phyloP scores from a whole-genome alignment of 352 stramenopile genomes.

The Globisporangium nodosum region DNA sequence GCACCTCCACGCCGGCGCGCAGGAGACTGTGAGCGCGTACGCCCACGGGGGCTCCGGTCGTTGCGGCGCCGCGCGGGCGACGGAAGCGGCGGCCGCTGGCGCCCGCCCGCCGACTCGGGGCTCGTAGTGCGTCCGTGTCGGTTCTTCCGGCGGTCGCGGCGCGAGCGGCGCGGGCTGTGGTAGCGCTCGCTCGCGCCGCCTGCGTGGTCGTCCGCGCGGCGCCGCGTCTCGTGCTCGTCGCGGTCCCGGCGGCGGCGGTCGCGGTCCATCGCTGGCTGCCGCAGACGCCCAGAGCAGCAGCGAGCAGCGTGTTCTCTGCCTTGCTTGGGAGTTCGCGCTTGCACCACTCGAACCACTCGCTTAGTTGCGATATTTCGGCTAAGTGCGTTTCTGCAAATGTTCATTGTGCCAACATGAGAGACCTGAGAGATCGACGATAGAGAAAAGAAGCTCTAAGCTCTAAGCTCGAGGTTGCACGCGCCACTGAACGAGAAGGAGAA shows the following conservation, averaged over 20 bases:
- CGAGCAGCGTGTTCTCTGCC: too few relatives aligned
- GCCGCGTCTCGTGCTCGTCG: conserved; percentile 14
- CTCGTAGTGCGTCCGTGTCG: conserved; percentile 21
- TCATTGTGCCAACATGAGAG: too few relatives aligned
- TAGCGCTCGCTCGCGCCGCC: conserved; percentile 3
- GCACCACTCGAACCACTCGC: background rate
- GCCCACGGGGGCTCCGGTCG: conserved; percentile 6
- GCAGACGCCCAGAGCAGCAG: background rate
- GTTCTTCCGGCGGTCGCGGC: conserved; percentile 18
- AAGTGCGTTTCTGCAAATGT: too few relatives aligned
- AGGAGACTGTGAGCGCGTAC: conserved; percentile 9
- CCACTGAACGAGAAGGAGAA: too few relatives aligned
- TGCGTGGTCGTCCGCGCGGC: background rate
- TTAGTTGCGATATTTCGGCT: too few relatives aligned
- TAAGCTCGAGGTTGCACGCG: too few relatives aligned
- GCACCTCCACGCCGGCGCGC: conserved; percentile 9
- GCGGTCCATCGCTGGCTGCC: conserved; percentile 4
- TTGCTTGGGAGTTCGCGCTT: background rate
- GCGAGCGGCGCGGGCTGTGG: conserved; percentile 15
- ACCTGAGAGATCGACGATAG: too few relatives aligned
- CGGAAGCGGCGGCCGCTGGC: conserved; percentile 3
- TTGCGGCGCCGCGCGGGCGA: conserved; percentile 6
- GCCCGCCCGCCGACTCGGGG: conserved; percentile 6
- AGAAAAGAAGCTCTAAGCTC: too few relatives aligned
- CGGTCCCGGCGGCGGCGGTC: conserved; percentile 9